Conservation (phyloP, 2,329 filamentous ascomycete genomes). For the Dichotomopilus funicola region DNA sequence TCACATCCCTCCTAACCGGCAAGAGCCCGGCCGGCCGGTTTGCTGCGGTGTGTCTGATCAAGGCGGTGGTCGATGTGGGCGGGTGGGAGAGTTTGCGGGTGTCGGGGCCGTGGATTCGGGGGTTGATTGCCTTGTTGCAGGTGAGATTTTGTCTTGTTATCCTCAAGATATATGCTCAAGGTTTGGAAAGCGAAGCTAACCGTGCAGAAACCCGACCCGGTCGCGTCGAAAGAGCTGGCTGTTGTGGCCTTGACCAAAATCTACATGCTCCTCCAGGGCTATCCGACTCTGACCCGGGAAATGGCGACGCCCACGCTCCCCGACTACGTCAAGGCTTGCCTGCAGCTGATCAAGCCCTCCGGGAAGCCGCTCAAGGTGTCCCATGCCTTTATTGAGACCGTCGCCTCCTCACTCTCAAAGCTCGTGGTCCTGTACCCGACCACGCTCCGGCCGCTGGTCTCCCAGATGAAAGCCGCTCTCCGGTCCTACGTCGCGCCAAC, state of each 20-base stretch:
- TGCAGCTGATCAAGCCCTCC: constrained; percentile 55
- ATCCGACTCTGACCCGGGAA: constrained; percentile 77
- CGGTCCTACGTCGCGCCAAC: constrained; percentile 59
- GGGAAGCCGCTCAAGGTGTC: constrained; percentile 37
- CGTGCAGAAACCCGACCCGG: constrained; percentile 66
- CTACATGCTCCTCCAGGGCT: constrained; percentile 74
- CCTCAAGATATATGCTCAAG: no score
- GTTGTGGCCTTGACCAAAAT: constrained; percentile 75
- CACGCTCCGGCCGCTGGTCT: constrained; percentile 69
- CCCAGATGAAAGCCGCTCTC: constrained; percentile 58
- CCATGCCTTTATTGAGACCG: constrained; percentile 52
- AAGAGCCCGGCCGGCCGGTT: constrained; percentile 69
- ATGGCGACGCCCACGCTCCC: constrained; percentile 79
- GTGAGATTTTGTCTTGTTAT: constrained; percentile 35
- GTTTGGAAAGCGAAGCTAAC: no score
- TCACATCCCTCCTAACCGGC: constrained; percentile 72
- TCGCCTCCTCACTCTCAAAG: constrained; percentile 64
- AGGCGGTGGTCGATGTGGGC: constrained; percentile 73
- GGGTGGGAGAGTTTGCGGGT: constrained; percentile 75
- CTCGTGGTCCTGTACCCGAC: constrained; percentile 77
- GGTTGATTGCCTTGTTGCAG: constrained; percentile 67
- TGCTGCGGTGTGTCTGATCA: constrained; percentile 69
- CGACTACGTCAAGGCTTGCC: constrained; percentile 63
- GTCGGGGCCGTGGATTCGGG: constrained; percentile 68
- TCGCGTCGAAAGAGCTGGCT: constrained; percentile 67